phyloP scores from a whole-genome alignment of 140 eudicot genomes.

The Anethum foeniculum region DNA sequence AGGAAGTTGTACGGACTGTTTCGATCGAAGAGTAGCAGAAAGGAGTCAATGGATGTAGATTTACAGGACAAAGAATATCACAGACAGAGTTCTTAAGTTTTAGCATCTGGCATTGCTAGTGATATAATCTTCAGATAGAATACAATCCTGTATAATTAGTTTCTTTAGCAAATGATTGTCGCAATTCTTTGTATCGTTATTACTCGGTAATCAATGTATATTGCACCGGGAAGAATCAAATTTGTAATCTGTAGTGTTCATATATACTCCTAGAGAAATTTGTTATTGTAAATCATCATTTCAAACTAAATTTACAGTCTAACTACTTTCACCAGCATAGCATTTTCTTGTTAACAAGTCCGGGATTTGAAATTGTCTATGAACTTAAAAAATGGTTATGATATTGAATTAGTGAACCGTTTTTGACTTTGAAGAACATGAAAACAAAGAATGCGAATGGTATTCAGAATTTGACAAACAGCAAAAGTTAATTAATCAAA shows the following conservation, averaged over 20 bases:
- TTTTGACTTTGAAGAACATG: background rate
- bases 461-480: background rate
- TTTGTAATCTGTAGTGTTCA: background rate
- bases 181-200: background rate
- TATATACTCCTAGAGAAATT: background rate
- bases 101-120: background rate
- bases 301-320: background rate
- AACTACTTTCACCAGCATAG: background rate
- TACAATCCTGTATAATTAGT: background rate
- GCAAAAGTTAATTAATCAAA: background rate
- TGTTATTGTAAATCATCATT: background rate
- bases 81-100: background rate
- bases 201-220: slow-evolving; percentile 1
- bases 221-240: background rate
- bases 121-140: background rate
- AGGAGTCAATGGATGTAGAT: slow-evolving; percentile 25
- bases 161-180: background rate
- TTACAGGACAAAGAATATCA: slow-evolving; percentile 20
- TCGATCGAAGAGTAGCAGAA: slow-evolving; percentile 26
- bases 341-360: no score
- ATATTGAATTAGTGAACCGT: background rate
- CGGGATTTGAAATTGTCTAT: no score
- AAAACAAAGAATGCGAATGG: background rate
- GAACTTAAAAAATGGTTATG: no score
- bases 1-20: slow-evolving; percentile 31